Evolutionary conservation across 495 filamentous ascomycete genomes (phyloP).

Genomic region (Evansstolkia leycettana): DNA sequence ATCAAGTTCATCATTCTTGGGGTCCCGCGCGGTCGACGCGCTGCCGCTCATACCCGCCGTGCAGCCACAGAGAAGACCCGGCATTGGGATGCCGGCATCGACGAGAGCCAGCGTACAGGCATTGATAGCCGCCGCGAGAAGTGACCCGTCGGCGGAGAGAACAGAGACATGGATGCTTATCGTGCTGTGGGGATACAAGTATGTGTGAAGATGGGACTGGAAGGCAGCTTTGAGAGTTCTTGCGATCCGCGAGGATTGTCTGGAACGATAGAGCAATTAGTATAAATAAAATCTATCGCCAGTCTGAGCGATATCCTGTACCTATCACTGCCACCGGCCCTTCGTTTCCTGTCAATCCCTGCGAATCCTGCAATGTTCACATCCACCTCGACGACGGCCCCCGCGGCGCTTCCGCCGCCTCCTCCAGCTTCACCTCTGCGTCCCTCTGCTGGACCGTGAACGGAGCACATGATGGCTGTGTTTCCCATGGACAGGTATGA

Average conservation of each 20-base stretch:
- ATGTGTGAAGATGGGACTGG: slow-evolving; percentile 59
- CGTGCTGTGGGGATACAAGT: slow-evolving; percentile 80
- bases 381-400: slow-evolving; percentile 63
- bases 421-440: slow-evolving; percentile 32
- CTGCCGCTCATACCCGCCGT: slow-evolving; percentile 67
- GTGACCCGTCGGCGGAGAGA: slow-evolving; percentile 79
- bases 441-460: slow-evolving; percentile 67
- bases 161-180: slow-evolving; percentile 76
- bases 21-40: slow-evolving; percentile 38
- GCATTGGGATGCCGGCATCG: slow-evolving; percentile 92
- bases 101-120: slow-evolving; percentile 85
- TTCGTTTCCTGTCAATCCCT: slow-evolving; percentile 69
- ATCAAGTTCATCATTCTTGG: slow-evolving; percentile 59
- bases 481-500: slow-evolving; percentile 92
- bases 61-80: slow-evolving; percentile 77
- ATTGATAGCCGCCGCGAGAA: slow-evolving; percentile 83
- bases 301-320: slow-evolving; percentile 22
- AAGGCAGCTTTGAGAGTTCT: slow-evolving; percentile 64
- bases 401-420: slow-evolving; percentile 32
- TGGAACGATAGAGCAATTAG: slow-evolving; percentile 20
- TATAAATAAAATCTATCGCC: background rate
- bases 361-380: slow-evolving; percentile 81
- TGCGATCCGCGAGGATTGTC: slow-evolving; percentile 70
- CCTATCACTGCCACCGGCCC: slow-evolving; percentile 61
- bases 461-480: slow-evolving; percentile 89